phyloP scores from a whole-genome alignment of 2,329 filamentous ascomycete species.

The Fusarium beomiforme region DNA sequence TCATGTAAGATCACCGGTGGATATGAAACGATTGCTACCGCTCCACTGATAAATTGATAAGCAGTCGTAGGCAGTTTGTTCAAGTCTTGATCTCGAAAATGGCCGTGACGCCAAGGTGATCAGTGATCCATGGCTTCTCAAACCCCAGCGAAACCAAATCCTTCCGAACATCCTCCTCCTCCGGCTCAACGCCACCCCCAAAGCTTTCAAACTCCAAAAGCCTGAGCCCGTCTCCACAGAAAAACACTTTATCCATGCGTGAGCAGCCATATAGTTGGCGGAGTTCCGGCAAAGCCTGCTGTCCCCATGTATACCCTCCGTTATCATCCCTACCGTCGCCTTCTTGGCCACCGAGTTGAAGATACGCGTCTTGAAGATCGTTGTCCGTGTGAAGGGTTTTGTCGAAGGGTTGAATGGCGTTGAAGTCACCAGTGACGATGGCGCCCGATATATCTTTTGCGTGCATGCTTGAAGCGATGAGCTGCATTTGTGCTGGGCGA shows the following conservation, averaged over 20 bases:
- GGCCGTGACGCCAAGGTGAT: slow-evolving; percentile 13
- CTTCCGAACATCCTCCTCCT: background rate
- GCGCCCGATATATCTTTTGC: slow-evolving; percentile 50
- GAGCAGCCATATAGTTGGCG: slow-evolving; percentile 58
- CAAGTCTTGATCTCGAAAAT: background rate
- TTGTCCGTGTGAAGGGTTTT: slow-evolving; percentile 58
- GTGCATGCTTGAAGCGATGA: slow-evolving; percentile 56
- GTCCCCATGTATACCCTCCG: slow-evolving; percentile 67
- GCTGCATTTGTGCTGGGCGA: slow-evolving; percentile 58
- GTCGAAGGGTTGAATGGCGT: slow-evolving; percentile 67
- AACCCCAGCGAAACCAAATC: slow-evolving; percentile 9
- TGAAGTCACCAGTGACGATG: slow-evolving; percentile 65
- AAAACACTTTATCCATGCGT: slow-evolving; percentile 65
- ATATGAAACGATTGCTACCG: too few relatives aligned
- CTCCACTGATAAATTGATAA: too few relatives aligned
- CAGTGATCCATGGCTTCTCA: slow-evolving; percentile 14
- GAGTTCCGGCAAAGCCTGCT: slow-evolving; percentile 56
- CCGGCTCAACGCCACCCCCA: slow-evolving; percentile 53
- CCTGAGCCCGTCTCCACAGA: slow-evolving; percentile 48
- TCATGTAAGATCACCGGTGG: too few relatives aligned
- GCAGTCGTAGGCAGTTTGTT: too few relatives aligned
- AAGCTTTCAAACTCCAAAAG: slow-evolving; percentile 55
- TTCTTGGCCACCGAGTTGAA: slow-evolving; percentile 61
- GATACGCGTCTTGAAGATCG: slow-evolving; percentile 61
- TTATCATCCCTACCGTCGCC: slow-evolving; percentile 47